Base-by-base conservation (phyloP, 169 alveolate species). In the Cryptosporidium xiaoi region DNA sequence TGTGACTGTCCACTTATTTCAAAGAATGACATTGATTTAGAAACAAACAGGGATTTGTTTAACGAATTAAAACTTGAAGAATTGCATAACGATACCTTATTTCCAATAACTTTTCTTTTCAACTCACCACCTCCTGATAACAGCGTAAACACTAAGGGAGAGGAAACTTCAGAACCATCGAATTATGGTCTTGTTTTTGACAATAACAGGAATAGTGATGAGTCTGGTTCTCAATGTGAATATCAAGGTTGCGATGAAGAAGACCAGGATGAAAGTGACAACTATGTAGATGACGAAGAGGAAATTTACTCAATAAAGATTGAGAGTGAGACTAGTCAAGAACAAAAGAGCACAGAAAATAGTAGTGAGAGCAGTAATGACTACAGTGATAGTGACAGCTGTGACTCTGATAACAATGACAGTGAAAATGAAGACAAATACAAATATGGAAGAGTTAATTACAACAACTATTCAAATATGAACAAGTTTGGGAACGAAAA, bases 1-100 rank as follows among this genome's bases (percentile, higher is more conserved):
- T 77, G 87, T 62, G 87, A 77, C 29, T 77, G 87, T 62, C 87
- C 87, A 20, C 48, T 77, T 18, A 20, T 77, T 46, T 60, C 65
- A 44, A 77, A 77, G 31, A 40, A 48, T 77, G 69, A 77, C 40
- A 16, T 69, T 51, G 60, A 69, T 27, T 69, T 31, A 1, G 40
- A 53, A 10, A 16, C 15, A 29, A 69, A 69, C 56, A 33, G 56
- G 44, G 68, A 69, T 15, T 55, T 69, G 31, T 69, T 55, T 36
- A n/a, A 10, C 51, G 68, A 69, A 4, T 55, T 69, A 53, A 20
- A 33, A 33, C 71, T 77, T 62, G 71, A 77, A n/a, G 50, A 77
- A 27, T n/a, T 60, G 2, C 64, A 77, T 60, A 71, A 62, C 3
- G 71, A 77, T 62, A 77, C 71, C 20, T 56, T 77, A 5, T 56